Conservation (phyloP, 1,284 basidiomycete species). For the Puccinia coronata region DNA sequence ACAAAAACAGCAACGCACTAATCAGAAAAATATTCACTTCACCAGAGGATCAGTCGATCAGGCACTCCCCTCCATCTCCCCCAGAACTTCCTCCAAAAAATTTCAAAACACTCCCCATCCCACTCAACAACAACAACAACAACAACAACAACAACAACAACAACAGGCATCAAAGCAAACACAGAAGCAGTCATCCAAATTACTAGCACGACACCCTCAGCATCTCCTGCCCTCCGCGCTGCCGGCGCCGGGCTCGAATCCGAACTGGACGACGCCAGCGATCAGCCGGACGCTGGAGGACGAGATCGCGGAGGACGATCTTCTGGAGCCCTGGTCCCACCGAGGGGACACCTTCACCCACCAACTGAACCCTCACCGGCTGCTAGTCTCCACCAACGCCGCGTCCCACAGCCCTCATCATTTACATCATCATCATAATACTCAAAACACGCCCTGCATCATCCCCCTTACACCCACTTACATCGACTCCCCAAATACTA, state of each 20-base stretch:
- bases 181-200: neutral
- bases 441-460: neutral
- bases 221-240: neutral
- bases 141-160: neutral
- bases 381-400: neutral
- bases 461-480: neutral
- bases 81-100: neutral
- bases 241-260: neutral
- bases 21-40: neutral
- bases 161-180: neutral
- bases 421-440: neutral
- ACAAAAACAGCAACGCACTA: no score
- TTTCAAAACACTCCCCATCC: neutral
- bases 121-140: neutral
- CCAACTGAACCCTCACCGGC: neutral
- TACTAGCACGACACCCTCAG: neutral
- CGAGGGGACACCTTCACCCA: constrained; percentile 16
- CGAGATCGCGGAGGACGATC: neutral
- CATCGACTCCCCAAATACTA: neutral
- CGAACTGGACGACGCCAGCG: neutral
- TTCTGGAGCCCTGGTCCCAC: neutral
- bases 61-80: neutral
- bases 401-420: neutral
- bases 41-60: neutral
- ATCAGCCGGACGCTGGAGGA: neutral